These are phyloP conservation scores for Helotiales sp. DNA, from an alignment of 2,329 filamentous ascomycete species.

Conservation along the genomic window DNA sequence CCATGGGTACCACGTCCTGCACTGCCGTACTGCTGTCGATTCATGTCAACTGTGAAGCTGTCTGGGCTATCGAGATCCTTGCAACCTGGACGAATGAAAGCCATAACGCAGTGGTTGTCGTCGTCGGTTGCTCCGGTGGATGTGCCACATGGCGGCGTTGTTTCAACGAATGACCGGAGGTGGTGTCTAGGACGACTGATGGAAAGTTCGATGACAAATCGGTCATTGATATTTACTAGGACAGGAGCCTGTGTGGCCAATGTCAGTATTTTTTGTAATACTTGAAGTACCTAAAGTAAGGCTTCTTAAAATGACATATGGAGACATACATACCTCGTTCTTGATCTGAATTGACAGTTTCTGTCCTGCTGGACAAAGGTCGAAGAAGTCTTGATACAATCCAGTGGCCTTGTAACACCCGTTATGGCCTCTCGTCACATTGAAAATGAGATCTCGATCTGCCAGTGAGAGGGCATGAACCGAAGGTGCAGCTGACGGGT, in stretches of 20 bases:
- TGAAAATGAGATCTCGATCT: constrained; percentile 9
- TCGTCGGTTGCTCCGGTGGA: background rate
- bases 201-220: constrained; percentile 8
- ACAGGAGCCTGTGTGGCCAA: background rate
- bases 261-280: no score
- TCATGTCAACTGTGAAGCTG: constrained; percentile 20
- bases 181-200: background rate
- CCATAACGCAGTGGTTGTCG: constrained; percentile 4
- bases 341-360: constrained; percentile 1
- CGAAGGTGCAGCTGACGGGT: background rate
- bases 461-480: constrained; percentile 8
- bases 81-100: background rate
- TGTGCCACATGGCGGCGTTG: no score
- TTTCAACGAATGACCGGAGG: background rate
- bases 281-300: no score
- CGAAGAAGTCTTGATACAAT: constrained; percentile 14
- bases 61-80: no score
- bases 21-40: constrained; percentile 12
- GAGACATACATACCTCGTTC: constrained; percentile 5
- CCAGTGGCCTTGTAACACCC: constrained; percentile 15
- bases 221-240: background rate
- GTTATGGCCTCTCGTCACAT: constrained; percentile 15
- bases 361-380: constrained; percentile 10
- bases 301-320: no score
- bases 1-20: background rate